These are phyloP conservation scores for Oryza glumipatula DNA, from an alignment of 176 grass and related monocot species.

Conservation along the genomic window DNA sequence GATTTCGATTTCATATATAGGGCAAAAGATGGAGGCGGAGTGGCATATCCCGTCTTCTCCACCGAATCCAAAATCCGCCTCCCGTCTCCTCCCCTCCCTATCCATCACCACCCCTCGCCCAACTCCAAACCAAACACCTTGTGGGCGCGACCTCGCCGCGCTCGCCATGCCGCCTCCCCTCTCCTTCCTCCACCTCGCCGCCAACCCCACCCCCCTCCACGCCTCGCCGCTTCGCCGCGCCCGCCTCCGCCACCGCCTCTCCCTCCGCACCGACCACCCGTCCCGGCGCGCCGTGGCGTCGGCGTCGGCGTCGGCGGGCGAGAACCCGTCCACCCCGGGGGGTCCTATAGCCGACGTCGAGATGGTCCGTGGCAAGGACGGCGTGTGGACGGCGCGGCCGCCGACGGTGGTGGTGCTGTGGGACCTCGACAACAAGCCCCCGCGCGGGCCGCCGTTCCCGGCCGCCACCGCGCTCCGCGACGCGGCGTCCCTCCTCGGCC, in stretches of 20 bases:
- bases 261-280: conserved; percentile 16
- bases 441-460: conserved; percentile 66
- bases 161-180: conserved; percentile 40
- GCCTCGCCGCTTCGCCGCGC: conserved; percentile 14
- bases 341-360: conserved; percentile 47
- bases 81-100: background rate
- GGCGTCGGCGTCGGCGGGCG: conserved; percentile 29
- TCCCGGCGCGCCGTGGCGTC: background rate
- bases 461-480: conserved; percentile 65
- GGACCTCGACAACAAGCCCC: conserved; percentile 99
- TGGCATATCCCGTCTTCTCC: background rate
- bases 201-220: conserved; percentile 8
- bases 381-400: conserved; percentile 59
- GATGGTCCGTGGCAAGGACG: conserved; percentile 61
- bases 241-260: conserved; percentile 16
- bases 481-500: conserved; percentile 71
- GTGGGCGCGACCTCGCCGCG: conserved; percentile 16
- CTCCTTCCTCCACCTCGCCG: conserved; percentile 46
- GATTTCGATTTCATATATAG: too few relatives aligned
- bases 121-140: background rate
- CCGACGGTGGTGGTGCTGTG: conserved; percentile 77
- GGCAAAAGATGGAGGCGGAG: background rate
- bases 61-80: background rate
- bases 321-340: conserved; percentile 27
- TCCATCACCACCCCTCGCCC: conserved; percentile 9